Conservation (phyloP, 2,329 filamentous ascomycete genomes). For the Hymenoscyphus occultus region DNA sequence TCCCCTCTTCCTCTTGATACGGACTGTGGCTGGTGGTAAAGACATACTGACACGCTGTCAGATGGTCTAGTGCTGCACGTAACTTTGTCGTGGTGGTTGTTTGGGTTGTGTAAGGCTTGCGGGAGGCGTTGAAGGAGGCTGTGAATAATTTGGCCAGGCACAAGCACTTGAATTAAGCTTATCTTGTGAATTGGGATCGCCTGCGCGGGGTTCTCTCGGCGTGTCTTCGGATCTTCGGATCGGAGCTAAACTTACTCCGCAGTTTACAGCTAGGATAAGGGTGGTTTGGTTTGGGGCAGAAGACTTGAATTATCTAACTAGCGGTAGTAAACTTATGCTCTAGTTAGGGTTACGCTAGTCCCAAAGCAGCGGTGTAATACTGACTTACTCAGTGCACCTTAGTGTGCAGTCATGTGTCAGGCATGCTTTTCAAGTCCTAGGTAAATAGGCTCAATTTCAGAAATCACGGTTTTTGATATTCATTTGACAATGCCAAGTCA, state of each 20-base stretch:
- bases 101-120: not conserved
- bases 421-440: no score
- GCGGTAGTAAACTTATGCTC: no score
- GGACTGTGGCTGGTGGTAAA: slow-evolving; percentile 33
- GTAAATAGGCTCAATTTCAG: no score
- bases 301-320: no score
- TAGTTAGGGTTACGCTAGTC: no score
- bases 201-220: not conserved
- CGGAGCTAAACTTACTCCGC: not conserved
- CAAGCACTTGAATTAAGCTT: not conserved
- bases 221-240: not conserved
- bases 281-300: not conserved
- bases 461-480: no score
- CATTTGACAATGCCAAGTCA: no score
- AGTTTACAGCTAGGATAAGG: not conserved
- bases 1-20: slow-evolving; percentile 36
- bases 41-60: slow-evolving; percentile 25
- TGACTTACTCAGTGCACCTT: no score
- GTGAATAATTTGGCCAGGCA: not conserved
- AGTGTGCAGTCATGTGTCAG: no score
- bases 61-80: not conserved
- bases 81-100: not conserved
- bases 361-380: no score
- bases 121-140: not conserved
- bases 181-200: not conserved